Evolutionary conservation across 345 rosid species (phyloP), one percentile per base, ranked within the genome.

Genomic region (Carallia brachiata): DNA sequence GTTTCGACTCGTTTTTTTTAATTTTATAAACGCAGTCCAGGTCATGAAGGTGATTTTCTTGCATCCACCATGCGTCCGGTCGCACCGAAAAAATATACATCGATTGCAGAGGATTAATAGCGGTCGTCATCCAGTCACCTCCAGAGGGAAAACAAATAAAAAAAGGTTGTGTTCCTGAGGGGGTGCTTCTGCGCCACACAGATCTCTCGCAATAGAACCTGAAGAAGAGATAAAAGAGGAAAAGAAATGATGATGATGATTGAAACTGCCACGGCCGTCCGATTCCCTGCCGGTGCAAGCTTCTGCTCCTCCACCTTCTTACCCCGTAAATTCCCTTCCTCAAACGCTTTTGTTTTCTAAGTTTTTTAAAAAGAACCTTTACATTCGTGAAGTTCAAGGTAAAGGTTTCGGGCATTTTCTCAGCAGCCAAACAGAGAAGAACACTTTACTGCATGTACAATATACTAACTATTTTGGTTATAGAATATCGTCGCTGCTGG

Each of bases 251-350:
- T 39, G 82, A 53, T 73, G 88, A 89, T 84, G 88, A 85, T 78
- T 63, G 91, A 89, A 66, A 79, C 90, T 64, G 81, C 88, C 69
- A 70, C 87, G 83, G 90, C 90, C 74, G 80, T 81, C 17, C 92
- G 97, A 68, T 84, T 89, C 73, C 69, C 85, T 68, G 56, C 87
- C 77, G 88, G 81, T 53, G 68, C 76, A n/a, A 83, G 75, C 67
- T 79, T 84, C 79, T 79, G 75, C 75, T 82, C 84, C 47, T 80
- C 88, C 73, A 37, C 86, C 55, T 63, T 84, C 76, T 47, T 85
- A 62, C 79, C 79, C 28, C 73, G 96, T 88, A 85, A 55, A 80
- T 71, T 59, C 56, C 37, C 48, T 36, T 18, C 68, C 68, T 55
- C 23, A 39, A 23, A 23, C 37, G 66, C 52, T 30, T 8, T 68